phyloP scores from a whole-genome alignment of 768 basidiomycete genomes.

The Phylloporus rhodoxanthus region DNA sequence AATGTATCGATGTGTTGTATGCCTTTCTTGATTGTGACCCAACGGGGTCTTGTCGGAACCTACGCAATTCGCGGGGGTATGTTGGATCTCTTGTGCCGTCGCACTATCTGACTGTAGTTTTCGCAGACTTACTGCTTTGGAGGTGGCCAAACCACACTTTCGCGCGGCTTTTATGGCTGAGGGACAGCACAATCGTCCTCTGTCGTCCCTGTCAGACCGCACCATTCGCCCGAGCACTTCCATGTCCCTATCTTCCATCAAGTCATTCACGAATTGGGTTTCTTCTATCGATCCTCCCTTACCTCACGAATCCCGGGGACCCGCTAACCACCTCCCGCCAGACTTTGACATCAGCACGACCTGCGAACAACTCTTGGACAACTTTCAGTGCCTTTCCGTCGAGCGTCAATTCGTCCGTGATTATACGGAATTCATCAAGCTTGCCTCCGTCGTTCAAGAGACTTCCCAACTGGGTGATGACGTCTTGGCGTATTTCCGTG shows the following conservation, averaged over 20 bases:
- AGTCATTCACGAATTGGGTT: conserved; percentile 37
- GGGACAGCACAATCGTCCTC: conserved; percentile 41
- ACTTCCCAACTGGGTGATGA: conserved; percentile 41
- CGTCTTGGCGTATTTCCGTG: conserved; percentile 47
- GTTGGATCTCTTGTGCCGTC: conserved; percentile 21
- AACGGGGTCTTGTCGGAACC: conserved; percentile 46
- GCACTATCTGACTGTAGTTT: background rate
- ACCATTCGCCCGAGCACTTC: conserved; percentile 45
- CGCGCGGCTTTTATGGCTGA: conserved; percentile 55
- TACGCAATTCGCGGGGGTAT: conserved; percentile 69
- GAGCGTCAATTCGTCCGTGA: conserved; percentile 35
- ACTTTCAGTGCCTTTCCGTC: conserved; percentile 47
- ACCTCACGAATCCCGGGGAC: conserved; percentile 25
- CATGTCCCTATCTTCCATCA: conserved; percentile 43
- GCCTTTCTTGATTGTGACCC: conserved; percentile 63
- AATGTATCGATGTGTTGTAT: conserved; percentile 55
- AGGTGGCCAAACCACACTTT: conserved; percentile 65
- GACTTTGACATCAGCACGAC: conserved; percentile 43
- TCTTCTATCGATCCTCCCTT: conserved; percentile 14
- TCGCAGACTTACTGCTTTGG: conserved; percentile 49
- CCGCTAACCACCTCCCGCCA: conserved; percentile 33
- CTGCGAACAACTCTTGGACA: conserved; percentile 46
- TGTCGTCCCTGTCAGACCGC: conserved; percentile 49
- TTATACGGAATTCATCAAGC: conserved; percentile 35
- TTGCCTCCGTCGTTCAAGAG: conserved; percentile 45